Percentiles rank a stretch among this genome's conserved stretches.
phyloP scores from a whole-genome alignment of 768 basidiomycete species.

The Termitomyces sp. region DNA sequence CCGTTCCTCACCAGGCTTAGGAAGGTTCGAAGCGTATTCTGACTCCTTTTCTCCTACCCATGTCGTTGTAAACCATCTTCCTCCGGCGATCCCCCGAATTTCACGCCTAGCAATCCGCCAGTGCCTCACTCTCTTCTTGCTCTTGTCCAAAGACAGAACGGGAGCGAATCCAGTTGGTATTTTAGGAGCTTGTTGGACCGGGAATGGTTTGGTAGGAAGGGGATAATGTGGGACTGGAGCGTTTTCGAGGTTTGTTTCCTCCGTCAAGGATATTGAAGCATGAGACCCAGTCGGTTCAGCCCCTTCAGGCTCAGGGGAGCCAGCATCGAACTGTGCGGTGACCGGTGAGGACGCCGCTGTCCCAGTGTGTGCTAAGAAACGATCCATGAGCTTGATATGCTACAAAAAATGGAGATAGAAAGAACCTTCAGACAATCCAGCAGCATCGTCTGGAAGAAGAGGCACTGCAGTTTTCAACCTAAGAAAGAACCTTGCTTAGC shows the following conservation, averaged over 20 bases:
- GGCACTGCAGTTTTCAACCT: slow-evolving; percentile 25
- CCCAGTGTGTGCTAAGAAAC: slow-evolving; percentile 46
- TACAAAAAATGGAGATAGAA: background rate
- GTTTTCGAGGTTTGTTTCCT: slow-evolving; percentile 49
- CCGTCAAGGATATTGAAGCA: slow-evolving; percentile 22
- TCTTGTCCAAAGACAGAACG: slow-evolving; percentile 59
- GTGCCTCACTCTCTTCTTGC: slow-evolving; percentile 52
- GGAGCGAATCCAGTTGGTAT: slow-evolving; percentile 72
- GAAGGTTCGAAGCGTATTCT: slow-evolving; percentile 37
- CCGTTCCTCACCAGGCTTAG: slow-evolving; percentile 27
- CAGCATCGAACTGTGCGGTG: slow-evolving; percentile 39
- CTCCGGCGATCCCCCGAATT: slow-evolving; percentile 77
- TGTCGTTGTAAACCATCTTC: slow-evolving; percentile 72
- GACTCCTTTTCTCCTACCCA: slow-evolving; percentile 87
- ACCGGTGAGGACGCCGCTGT: slow-evolving; percentile 73
- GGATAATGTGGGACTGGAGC: slow-evolving; percentile 69
- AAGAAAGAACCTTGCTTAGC: slow-evolving; percentile 6
- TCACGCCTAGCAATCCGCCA: slow-evolving; percentile 76
- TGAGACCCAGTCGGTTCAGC: slow-evolving; percentile 21
- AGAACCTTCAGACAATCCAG: slow-evolving; percentile 57
- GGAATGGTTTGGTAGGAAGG: slow-evolving; percentile 77
- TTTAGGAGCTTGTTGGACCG: slow-evolving; percentile 73
- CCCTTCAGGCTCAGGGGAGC: slow-evolving; percentile 47
- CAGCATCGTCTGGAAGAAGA: slow-evolving; percentile 42
- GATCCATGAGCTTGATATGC: background rate